Percentiles rank a stretch among this genome's conserved stretches.
Evolutionary conservation across 2,329 filamentous ascomycete species (phyloP).

Genomic region (Neoarthrinium moseri): DNA sequence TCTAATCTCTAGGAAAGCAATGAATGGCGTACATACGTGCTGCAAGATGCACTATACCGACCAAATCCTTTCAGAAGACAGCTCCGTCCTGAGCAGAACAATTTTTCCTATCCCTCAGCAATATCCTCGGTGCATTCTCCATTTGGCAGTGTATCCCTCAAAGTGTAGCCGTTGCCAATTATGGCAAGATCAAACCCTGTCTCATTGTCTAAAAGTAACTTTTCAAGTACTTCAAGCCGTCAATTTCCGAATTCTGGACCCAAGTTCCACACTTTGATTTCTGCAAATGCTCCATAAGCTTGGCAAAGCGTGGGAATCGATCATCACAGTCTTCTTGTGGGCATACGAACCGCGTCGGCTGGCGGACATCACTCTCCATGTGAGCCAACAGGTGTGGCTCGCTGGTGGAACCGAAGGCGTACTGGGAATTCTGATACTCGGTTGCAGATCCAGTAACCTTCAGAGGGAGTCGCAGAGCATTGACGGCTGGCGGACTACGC

Average conservation of each 20-base stretch:
- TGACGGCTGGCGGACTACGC: neutral
- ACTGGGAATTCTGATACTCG: neutral
- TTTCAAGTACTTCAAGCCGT: neutral
- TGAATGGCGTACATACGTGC: too few species aligned
- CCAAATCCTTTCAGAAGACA: too few species aligned
- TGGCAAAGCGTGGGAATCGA: neutral
- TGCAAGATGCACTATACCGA: too few species aligned
- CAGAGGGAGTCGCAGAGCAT: neutral
- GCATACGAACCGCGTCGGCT: neutral
- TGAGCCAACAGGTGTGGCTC: neutral
- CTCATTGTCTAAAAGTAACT: too few species aligned
- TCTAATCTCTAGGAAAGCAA: too few species aligned
- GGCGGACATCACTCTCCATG: neutral
- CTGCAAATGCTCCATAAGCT: neutral
- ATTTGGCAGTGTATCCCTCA: too few species aligned
- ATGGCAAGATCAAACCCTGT: too few species aligned
- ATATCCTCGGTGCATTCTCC: too few species aligned
- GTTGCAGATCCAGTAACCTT: neutral
- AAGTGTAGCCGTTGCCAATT: too few species aligned
- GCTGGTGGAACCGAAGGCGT: neutral
- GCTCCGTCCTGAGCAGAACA: too few species aligned
- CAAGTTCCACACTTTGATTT: neutral
- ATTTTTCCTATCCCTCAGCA: too few species aligned
- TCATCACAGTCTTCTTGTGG: neutral
- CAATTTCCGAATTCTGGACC: neutral